Evolutionary conservation across 306 rosid species (phyloP).

Genomic region (Cicer judaicum): DNA sequence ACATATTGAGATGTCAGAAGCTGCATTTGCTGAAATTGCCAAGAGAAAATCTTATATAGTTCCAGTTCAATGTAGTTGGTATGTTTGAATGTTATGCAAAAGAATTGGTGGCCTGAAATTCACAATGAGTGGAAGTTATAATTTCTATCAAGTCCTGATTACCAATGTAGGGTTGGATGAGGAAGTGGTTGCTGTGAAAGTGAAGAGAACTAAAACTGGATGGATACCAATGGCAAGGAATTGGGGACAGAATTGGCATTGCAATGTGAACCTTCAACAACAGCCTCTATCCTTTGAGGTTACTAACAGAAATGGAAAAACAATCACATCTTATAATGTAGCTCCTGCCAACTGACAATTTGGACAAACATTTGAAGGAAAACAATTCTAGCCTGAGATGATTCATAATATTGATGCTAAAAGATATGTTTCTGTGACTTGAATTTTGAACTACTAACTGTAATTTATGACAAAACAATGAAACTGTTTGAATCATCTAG

Average conservation of each 20-base stretch:
- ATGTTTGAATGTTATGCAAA: constrained; percentile 42
- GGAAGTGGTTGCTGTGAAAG: constrained; percentile 83
- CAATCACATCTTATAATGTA: constrained; percentile 77
- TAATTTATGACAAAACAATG: background rate
- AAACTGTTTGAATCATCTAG: too few species aligned
- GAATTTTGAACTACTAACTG: background rate
- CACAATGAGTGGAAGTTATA: constrained; percentile 69
- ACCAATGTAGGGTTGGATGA: constrained; percentile 85
- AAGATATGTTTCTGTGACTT: background rate
- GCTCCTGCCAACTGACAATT: constrained; percentile 75
- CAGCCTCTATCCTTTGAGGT: constrained; percentile 95
- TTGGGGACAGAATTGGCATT: constrained; percentile 94
- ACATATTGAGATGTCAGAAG: constrained; percentile 90
- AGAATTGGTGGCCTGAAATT: constrained; percentile 73
- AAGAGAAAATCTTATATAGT: constrained; percentile 78
- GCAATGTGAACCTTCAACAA: constrained; percentile 69
- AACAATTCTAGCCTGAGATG: constrained; percentile 56
- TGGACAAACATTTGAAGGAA: constrained; percentile 90
- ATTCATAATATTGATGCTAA: background rate
- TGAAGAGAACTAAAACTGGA: constrained; percentile 91
- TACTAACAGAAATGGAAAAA: constrained; percentile 65
- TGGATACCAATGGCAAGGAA: constrained; percentile 93
- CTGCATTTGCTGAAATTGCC: constrained; percentile 83
- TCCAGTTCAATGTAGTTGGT: constrained; percentile 88
- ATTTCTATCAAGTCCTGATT: constrained; percentile 82